Conservation (phyloP, 2,329 filamentous ascomycete genomes). For the Dactylellina drechsleri region DNA sequence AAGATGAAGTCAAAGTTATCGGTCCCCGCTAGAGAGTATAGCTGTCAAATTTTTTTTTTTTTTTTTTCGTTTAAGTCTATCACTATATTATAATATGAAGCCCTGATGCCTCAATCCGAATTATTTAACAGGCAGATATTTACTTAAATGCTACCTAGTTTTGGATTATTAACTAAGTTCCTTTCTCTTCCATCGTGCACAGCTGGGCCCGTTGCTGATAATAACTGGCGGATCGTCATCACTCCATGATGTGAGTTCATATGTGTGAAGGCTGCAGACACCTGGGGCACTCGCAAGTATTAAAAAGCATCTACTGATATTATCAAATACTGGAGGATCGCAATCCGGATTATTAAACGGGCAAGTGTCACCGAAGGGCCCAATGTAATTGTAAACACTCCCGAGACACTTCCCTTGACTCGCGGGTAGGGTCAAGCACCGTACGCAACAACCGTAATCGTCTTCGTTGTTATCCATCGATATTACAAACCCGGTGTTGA, state of each 20-base stretch:
- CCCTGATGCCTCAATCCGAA: too few species aligned
- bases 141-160: too few species aligned
- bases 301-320: too few species aligned
- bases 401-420: conserved; percentile 22
- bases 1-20: too few species aligned
- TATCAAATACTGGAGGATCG: background rate
- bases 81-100: too few species aligned
- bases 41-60: too few species aligned
- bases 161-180: background rate
- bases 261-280: background rate
- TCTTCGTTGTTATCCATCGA: too few species aligned
- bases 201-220: background rate
- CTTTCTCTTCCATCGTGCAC: background rate
- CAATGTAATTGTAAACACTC: conserved; percentile 4
- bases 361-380: background rate
- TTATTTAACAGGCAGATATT: too few species aligned
- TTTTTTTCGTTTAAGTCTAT: too few species aligned
- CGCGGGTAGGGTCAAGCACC: conserved; percentile 15
- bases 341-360: background rate
- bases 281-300: background rate
- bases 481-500: too few species aligned
- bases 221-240: background rate
- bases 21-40: too few species aligned
- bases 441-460: conserved; percentile 3
- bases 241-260: background rate